Evolutionary conservation across 202 grass and related monocot species (phyloP), one percentile per base, ranked within the genome.

Genomic region (Setaria italica): DNA sequence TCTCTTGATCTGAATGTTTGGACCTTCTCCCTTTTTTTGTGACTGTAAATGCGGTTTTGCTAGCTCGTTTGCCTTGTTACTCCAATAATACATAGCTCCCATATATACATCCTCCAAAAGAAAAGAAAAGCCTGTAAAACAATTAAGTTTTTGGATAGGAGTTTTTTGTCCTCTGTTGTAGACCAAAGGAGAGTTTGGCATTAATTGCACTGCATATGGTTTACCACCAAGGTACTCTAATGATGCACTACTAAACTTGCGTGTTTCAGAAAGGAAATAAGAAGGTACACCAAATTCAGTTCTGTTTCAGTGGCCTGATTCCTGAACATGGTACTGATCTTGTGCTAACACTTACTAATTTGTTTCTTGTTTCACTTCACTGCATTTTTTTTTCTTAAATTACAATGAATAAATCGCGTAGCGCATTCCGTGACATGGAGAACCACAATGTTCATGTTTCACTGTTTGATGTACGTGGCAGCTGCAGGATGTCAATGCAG

Each of bases 1-100:
- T 16, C 71, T 85, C 53, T 63, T 76, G 80, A 34, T 35, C 80
- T 71, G 25, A 72, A 10, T 17, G 3, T 72, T 49, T 9, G 45
- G 21, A 49, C 21, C 7, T 70, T 47, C n/a, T 46, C 2, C 39
- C 5, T 41, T 16, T 49, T 51, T 15, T 11, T 10, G 66, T 69
- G 67, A n/a, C 37, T 67, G 34, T 67, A 37, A 11, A 47, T 48
- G 74, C 63, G 8, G 83, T 69, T 43, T 43, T 69, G 34, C 16
- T 67, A 16, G 8, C 35, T 67, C 1, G 9, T 60, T 60, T 25
- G 58, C n/a, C 15, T 19, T 19, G 50, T 57, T 57, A 8, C 10
- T 25, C 11, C 57, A 60, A 29, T 29, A 60, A 60, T 60, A 25
- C 9, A 10, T 57, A 57, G 55, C 19, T 57, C 17, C 53, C 19